A percentile compares a stretch with the other conserved stretches of the same genome.
Conservation (phyloP, 345 rosid species). For the Brassica napus region DNA sequence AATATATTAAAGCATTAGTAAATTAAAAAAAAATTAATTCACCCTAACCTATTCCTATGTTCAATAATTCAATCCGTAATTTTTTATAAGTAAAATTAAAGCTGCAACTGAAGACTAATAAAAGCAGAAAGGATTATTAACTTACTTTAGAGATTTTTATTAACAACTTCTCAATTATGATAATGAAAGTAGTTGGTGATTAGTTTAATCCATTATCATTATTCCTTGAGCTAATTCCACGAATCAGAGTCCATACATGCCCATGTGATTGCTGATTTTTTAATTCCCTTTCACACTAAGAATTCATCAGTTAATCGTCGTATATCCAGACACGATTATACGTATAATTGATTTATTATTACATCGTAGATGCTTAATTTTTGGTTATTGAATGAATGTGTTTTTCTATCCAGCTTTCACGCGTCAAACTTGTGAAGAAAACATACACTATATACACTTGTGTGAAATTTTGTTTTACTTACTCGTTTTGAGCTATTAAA, state of each 20-base stretch:
- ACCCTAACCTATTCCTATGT: slow-evolving; percentile 36
- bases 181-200: slow-evolving; percentile 34
- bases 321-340: slow-evolving; percentile 3
- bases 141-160: slow-evolving; percentile 18
- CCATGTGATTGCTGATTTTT: slow-evolving; percentile 28
- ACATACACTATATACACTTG: background rate
- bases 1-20: slow-evolving; percentile 23
- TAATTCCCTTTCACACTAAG: slow-evolving; percentile 24
- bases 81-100: slow-evolving; percentile 14
- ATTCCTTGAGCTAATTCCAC: slow-evolving; percentile 32
- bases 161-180: slow-evolving; percentile 31
- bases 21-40: slow-evolving; percentile 2
- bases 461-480: background rate
- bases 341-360: background rate
- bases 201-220: slow-evolving; percentile 6
- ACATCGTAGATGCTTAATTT: background rate
- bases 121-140: slow-evolving; percentile 1
- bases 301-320: slow-evolving; percentile 5
- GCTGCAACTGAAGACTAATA: slow-evolving; percentile 30
- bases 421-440: background rate
- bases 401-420: background rate
- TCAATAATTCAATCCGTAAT: slow-evolving; percentile 29
- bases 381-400: background rate
- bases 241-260: slow-evolving; percentile 20
- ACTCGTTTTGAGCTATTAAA: background rate